These are phyloP conservation scores for Tremellales sp. DNA, from an alignment of 1,284 basidiomycete species.

Conservation along the genomic window DNA sequence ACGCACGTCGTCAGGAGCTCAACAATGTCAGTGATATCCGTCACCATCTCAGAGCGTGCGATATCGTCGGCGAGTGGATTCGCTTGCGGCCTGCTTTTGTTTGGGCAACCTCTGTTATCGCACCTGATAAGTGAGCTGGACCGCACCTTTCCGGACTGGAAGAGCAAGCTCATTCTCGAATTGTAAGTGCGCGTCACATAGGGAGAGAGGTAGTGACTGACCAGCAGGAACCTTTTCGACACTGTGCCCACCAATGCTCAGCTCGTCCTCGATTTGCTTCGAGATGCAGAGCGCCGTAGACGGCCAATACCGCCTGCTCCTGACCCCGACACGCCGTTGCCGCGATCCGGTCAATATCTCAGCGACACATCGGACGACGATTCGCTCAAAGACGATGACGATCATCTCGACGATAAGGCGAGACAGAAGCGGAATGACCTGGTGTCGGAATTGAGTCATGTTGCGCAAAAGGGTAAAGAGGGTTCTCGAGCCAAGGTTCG, in stretches of 20 bases:
- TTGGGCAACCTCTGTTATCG: conserved; percentile 52
- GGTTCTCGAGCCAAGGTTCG: conserved; percentile 6
- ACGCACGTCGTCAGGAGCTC: neutral
- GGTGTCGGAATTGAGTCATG: neutral
- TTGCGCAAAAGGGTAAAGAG: conserved; percentile 5
- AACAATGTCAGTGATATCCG: conserved; percentile 33
- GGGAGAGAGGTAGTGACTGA: too few relatives aligned
- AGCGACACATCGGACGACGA: conserved; percentile 2
- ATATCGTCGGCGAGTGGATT: conserved; percentile 48
- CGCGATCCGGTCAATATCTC: neutral
- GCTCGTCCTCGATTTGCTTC: conserved; percentile 52
- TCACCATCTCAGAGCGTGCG: conserved; percentile 43
- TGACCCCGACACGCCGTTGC: conserved; percentile 10
- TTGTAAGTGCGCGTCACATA: conserved; percentile 31
- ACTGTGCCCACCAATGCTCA: conserved; percentile 56
- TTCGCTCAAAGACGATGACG: conserved; percentile 5
- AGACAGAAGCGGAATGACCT: conserved; percentile 5
- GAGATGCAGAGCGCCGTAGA: conserved; percentile 51
- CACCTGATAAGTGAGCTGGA: conserved; percentile 46
- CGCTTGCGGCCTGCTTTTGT: conserved; percentile 50
- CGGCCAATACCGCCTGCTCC: conserved; percentile 53
- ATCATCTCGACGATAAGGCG: conserved; percentile 1
- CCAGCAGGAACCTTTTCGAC: conserved; percentile 47
- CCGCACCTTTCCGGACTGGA: conserved; percentile 50
- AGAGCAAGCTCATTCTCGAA: conserved; percentile 45